A percentile compares a stretch with the other conserved stretches of the same genome.
Conservation (phyloP, 1,139 yeast genomes). For the Geotrichum europaeum region DNA sequence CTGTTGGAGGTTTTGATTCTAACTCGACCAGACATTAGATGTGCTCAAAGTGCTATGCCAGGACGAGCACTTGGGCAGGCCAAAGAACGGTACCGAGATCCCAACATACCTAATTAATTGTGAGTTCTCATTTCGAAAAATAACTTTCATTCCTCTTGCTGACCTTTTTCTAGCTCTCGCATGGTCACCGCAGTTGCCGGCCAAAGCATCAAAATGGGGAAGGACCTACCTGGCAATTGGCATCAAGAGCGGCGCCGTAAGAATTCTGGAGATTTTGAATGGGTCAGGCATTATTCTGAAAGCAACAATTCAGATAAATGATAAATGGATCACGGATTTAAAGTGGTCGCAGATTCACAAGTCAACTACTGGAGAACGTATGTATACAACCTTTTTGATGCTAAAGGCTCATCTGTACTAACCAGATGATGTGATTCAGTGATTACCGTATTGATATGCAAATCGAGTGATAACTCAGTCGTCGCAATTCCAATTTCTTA, state of each 20-base stretch:
- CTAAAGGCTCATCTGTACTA: background rate
- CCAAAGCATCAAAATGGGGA: slow-evolving; percentile 12
- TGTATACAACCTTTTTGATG: background rate
- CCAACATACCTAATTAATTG: slow-evolving; percentile 8
- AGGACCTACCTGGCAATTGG: slow-evolving; percentile 9
- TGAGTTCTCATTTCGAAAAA: background rate
- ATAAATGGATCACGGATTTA: slow-evolving; percentile 5
- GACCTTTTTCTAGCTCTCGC: slow-evolving; percentile 3
- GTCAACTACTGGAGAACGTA: slow-evolving; percentile 1
- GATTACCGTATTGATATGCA: slow-evolving; percentile 5
- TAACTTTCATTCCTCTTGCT: background rate
- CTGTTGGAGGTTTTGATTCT: background rate
- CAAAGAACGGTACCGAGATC: slow-evolving; percentile 6
- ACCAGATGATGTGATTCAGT: background rate
- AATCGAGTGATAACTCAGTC: slow-evolving; percentile 8
- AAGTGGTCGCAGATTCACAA: slow-evolving; percentile 5
- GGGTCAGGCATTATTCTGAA: background rate
- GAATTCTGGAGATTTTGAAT: background rate
- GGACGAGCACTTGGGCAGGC: slow-evolving; percentile 5
- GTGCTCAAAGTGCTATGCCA: slow-evolving; percentile 1
- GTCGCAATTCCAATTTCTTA: slow-evolving; percentile 7
- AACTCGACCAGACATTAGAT: slow-evolving; percentile 6
- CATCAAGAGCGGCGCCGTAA: slow-evolving; percentile 8
- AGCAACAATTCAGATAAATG: background rate
- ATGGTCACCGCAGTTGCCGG: slow-evolving; percentile 13